Evolutionary conservation across 371 early-diverging fungal genomes (phyloP).

Genomic region (Batrachochytrium dendrobatidis): DNA sequence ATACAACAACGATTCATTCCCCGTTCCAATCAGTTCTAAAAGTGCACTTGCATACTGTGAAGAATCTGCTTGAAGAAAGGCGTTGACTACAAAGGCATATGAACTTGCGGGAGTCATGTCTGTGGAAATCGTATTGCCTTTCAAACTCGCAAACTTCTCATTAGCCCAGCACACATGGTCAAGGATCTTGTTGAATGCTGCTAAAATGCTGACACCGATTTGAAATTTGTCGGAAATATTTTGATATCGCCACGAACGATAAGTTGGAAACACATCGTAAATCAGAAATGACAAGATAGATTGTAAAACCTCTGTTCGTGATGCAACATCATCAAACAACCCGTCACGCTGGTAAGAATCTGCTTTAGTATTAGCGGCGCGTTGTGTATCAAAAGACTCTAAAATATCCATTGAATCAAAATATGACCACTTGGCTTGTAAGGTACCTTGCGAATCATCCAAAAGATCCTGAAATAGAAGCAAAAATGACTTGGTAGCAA

Average conservation of each 20-base stretch:
- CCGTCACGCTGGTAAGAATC: not conserved
- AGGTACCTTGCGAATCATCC: constrained; percentile 9
- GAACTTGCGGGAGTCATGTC: not conserved
- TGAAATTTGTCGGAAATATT: constrained; percentile 21
- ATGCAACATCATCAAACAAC: not conserved
- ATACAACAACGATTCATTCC: constrained; percentile 10
- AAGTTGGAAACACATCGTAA: constrained; percentile 31
- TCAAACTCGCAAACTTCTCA: constrained; percentile 4
- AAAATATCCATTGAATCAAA: not conserved
- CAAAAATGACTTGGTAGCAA: constrained; percentile 32
- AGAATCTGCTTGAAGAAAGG: constrained; percentile 11
- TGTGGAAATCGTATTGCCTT: too few relatives aligned
- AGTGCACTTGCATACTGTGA: constrained; percentile 23
- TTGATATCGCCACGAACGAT: constrained; percentile 31
- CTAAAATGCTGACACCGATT: constrained; percentile 25
- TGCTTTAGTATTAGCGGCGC: not conserved
- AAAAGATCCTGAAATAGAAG: constrained; percentile 19
- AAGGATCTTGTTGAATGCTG: constrained; percentile 21
- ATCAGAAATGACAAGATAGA: constrained; percentile 27
- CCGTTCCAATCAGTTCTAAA: constrained; percentile 22
- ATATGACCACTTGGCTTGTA: not conserved
- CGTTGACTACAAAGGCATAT: constrained; percentile 5
- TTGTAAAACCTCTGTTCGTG: constrained; percentile 21
- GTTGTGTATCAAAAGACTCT: too few relatives aligned
- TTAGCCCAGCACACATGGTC: constrained; percentile 12